Evolutionary conservation across 1,139 yeast species (phyloP), one percentile per base, ranked within the genome.

Genomic region (Debaryomyces udenii): DNA sequence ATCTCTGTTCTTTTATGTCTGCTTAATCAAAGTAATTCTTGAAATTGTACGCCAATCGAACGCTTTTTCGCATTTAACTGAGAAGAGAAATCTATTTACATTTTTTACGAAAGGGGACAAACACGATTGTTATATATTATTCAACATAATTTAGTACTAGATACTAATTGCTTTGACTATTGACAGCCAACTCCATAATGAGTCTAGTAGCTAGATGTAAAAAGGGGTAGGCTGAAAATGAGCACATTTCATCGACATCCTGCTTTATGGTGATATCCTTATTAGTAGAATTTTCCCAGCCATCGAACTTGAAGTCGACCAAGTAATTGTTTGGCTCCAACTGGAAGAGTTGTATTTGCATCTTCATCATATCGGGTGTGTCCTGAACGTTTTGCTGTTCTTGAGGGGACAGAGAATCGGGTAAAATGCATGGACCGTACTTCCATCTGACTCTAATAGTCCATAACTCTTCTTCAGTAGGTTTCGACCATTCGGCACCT

Each of bases 401-500:
- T 16, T 9, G 17, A 13, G 22, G 26, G 11, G 9, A 10, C 13
- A 14, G 22, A 2, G 34, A 28, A 22, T 52, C 54, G 24, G 53
- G 57, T n/a, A 55, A 58, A 37, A 64, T 67, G 36, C 70, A 62
- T 18, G 84, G 80, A n/a, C 42, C 39, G 54, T 89, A 90, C 62
- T 78, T 84, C 98, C 98, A 93, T 53, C 98, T 79, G n/a, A 91
- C 98, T 52, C 90, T 78, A 42, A 93, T 93, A 1, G 97, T 91
- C 98, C 99, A 93, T 41, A 94, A 72, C 56, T 93, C 99, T 55
- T 86, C 93, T 55, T 87, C 95, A 0, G 91, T 81, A 9, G 96
- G 96, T 55, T 83, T 83, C 10, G 95, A 90, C 99, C 99, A 93
- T 62, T 93, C 97, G 1, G 99, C 98, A 3, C 97, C 98, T 41